Evolutionary conservation across 129 eudicot species (phyloP), one percentile per base, ranked within the genome.

Genomic region (Lactuca sativa): DNA sequence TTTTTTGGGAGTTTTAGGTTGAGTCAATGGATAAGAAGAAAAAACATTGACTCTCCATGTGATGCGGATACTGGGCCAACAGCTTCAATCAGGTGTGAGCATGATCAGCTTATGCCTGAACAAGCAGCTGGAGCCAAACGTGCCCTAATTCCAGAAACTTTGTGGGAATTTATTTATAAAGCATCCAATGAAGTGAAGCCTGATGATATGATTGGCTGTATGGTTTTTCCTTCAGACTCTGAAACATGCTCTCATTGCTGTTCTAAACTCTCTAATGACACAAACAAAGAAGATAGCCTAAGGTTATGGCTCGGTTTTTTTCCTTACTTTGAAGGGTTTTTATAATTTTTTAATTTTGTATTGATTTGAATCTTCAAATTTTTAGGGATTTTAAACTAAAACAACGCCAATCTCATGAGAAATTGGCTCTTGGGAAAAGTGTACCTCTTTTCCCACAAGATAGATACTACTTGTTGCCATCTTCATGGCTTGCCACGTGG

Each of bases 61-160:
- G 95, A 93, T 67, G 99, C 97, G 74, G 99, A 93, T 82, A 66
- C 95, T 41, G 99, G 97, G 64, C 99, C 99, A 6, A 93, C 99
- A 43, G 95, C 95, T 69, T 82, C 93, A 69, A 83, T 93, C 52
- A 87, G 95, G 79, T 93, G 99, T 38, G 86, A 87, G 16, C 99
- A 93, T 71, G 99, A 97, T 56, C 85, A 74, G 68, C 97, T 93
- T 62, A 37, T 89, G 87, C 99, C 99, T 56, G 98, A 93, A 69
- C 86, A 83, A 76, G 98, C 95, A 58, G 25, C 86, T 87, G 91
- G 99, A 67, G 97, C 99, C 53, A 93, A 79, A 77, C 95, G 97
- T 53, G 73, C 84, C 74, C 83, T 90, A 70, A 78, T 93, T 64
- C 97, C 99, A 12, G 97, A 90, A 68, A 78, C 7, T 66, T 90